These are phyloP conservation scores for Populus tremula DNA, from an alignment of 345 rosid species.

Conservation along the genomic window DNA sequence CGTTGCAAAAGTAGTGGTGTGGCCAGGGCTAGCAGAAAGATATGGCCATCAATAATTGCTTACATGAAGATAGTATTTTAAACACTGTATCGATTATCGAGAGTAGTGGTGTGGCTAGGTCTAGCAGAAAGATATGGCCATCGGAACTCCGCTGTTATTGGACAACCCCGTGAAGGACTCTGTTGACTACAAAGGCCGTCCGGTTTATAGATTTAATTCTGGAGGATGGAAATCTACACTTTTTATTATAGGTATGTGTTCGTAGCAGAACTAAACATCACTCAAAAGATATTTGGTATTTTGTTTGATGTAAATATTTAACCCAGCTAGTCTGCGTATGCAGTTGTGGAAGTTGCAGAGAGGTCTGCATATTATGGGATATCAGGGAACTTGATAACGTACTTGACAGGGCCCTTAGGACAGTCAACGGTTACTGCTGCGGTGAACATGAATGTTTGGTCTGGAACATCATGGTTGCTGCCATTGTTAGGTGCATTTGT, in stretches of 20 bases:
- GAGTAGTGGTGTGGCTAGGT: too few species aligned
- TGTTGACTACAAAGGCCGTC: constrained; percentile 15
- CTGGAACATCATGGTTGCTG: constrained; percentile 14
- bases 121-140: too few species aligned
- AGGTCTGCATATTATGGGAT: constrained; percentile 24
- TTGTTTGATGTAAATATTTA: background rate
- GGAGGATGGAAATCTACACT: constrained; percentile 22
- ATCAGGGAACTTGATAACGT: constrained; percentile 16
- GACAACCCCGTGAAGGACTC: constrained; percentile 13
- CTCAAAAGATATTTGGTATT: background rate
- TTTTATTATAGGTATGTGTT: background rate
- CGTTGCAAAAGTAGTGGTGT: too few species aligned
- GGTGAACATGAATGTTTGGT: constrained; percentile 20
- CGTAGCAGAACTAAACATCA: background rate
- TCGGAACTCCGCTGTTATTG: constrained; percentile 9
- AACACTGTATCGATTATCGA: background rate
- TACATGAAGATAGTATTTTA: background rate
- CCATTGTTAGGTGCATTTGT: constrained; percentile 26
- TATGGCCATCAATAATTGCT: too few species aligned
- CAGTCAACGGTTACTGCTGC: constrained; percentile 30
- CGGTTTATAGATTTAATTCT: constrained; percentile 9
- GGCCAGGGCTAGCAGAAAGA: too few species aligned
- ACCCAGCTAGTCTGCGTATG: background rate
- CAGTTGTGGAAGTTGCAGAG: constrained; percentile 29
- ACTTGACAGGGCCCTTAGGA: constrained; percentile 24